Evolutionary conservation across 225 moss, liverwort and hornwort species (phyloP).

Genomic region (Bryum argenteum): DNA sequence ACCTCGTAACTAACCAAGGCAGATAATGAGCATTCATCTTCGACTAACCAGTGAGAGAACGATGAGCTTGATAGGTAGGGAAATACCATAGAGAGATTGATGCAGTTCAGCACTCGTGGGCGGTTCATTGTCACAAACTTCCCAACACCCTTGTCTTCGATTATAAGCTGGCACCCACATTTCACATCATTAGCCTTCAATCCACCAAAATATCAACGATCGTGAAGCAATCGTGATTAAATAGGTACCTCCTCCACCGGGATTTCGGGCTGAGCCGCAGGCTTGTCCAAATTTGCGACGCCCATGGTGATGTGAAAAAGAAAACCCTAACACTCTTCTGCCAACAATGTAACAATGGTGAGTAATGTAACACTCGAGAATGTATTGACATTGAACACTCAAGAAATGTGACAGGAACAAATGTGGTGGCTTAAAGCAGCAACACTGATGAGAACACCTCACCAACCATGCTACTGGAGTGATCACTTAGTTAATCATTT

Average conservation of each 20-base stretch:
- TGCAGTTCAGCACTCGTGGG: conserved; percentile 78
- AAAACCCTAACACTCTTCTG: conserved; percentile 7
- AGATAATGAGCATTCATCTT: not conserved
- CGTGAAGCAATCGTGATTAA: too few species aligned
- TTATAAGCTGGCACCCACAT: conserved; percentile 46
- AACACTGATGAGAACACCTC: too few species aligned
- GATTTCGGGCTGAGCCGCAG: conserved; percentile 41
- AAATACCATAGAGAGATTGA: conserved; percentile 75
- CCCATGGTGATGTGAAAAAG: conserved; percentile 32
- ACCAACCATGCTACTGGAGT: too few species aligned
- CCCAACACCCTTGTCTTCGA: conserved; percentile 61
- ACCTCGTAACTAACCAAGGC: conserved; percentile 38
- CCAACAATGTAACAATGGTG: not conserved
- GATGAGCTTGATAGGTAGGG: too few species aligned
- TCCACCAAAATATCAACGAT: not conserved
- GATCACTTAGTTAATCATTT: too few species aligned
- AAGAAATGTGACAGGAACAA: too few species aligned
- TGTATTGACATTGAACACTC: too few species aligned
- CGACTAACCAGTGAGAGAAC: too few species aligned
- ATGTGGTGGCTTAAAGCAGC: too few species aligned
- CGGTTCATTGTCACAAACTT: conserved; percentile 75
- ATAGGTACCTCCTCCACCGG: conserved; percentile 39
- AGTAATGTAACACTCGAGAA: too few species aligned
- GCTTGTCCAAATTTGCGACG: conserved; percentile 44
- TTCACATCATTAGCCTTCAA: not conserved